phyloP scores from a whole-genome alignment of 2,329 filamentous ascomycete species.

The Xylaria multiplex region DNA sequence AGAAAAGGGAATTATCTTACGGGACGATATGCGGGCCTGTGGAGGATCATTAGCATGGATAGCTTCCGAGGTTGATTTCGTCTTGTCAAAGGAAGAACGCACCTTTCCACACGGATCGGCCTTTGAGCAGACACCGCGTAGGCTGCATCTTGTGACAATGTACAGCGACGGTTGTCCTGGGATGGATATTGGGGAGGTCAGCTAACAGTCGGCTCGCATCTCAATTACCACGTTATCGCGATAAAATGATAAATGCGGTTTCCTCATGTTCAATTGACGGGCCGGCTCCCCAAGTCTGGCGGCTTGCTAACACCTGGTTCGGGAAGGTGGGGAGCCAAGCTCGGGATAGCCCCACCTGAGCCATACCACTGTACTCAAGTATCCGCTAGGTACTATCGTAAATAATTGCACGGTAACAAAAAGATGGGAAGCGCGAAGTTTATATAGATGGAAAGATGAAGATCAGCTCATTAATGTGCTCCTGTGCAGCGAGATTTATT shows the following conservation, averaged over 20 bases:
- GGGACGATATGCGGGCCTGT: slow-evolving; percentile 76
- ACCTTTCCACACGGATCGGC: slow-evolving; percentile 52
- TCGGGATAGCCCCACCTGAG: neutral
- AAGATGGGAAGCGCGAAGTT: no score
- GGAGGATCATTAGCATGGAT: slow-evolving; percentile 11
- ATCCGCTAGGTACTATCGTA: no score
- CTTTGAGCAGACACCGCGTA: slow-evolving; percentile 51
- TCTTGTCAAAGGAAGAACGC: slow-evolving; percentile 16
- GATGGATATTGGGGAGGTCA: neutral
- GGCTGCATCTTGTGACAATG: slow-evolving; percentile 49
- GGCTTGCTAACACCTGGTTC: slow-evolving; percentile 5
- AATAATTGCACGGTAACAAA: no score
- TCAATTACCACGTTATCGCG: slow-evolving; percentile 19
- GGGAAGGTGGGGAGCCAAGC: neutral
- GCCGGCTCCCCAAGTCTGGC: neutral
- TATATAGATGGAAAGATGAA: no score
- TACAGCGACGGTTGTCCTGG: slow-evolving; percentile 23
- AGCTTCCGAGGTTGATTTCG: neutral
- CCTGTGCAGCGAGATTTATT: no score
- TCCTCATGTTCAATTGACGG: neutral
- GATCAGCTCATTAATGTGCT: no score
- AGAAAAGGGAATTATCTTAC: slow-evolving; percentile 58
- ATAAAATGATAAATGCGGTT: slow-evolving; percentile 23
- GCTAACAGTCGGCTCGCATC: slow-evolving; percentile 3
- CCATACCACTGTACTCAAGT: no score